Evolutionary conservation across 441 rosid genomes (phyloP), one percentile per base, ranked within the genome.

Genomic region (Aleurites moluccanus): DNA sequence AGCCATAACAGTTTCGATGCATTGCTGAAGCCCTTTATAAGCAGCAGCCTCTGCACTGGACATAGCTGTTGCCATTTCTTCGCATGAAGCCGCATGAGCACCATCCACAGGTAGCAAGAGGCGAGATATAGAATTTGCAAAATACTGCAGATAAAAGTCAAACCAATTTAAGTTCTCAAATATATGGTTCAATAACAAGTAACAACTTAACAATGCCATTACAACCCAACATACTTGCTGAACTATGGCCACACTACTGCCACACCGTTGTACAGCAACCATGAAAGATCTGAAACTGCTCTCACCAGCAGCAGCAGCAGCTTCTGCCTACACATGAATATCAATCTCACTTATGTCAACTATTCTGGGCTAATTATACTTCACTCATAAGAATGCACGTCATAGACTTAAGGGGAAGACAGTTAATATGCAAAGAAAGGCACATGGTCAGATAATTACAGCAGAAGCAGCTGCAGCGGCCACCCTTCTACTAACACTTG

Each of bases 381-480:
- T 23, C 27, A 21, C 56, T 33, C 52, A 33, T 60, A 63, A 38
- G 15, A 23, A 73, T 8, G 49, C 61, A 23, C 11, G 47, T 20
- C 45, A 56, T 56, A 72, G 44, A 70, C 44, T 62, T 8, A 18
- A 23, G 35, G 3, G 57, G 45, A 64, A 63, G 52, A 53, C 18
- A 79, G 64, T 47, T 40, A 67, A 61, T 63, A 74, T 33, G 53
- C 15, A 57, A 74, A 53, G 40, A 78, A 75, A 76, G 79, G 82
- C 56, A 62, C 55, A 76, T 63, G 75, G 78, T 75, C 64, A 80
- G 82, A 81, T 75, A 81, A 75, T 86, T 90, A 96, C 99, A 80
- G 97, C 98, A 63, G 99, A 96, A 80, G 97, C 97, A 89, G 99
- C 99, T 49, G 99, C 98, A 76, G 99, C 98, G 79, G 98, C 97